phyloP scores from a whole-genome alignment of 2,329 filamentous ascomycete genomes.

The Cercospora nicotianae region DNA sequence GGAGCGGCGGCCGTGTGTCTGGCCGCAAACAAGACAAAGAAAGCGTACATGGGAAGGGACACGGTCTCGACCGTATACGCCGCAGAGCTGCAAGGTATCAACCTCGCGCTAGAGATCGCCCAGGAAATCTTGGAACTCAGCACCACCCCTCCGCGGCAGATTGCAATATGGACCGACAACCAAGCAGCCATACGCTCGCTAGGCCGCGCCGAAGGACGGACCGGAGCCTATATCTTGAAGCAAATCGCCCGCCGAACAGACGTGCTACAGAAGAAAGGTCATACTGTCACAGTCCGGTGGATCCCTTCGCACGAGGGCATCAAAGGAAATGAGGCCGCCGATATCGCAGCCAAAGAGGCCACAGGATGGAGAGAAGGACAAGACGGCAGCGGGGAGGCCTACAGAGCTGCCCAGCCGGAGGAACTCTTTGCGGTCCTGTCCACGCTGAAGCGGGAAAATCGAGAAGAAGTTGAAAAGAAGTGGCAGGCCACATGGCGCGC shows the following conservation, averaged over 20 bases:
- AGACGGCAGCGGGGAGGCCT: neutral
- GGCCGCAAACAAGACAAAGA: neutral
- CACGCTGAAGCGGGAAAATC: neutral
- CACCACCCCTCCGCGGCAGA: neutral
- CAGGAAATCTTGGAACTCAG: neutral
- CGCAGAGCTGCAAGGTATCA: constrained; percentile 4
- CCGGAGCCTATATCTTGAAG: neutral
- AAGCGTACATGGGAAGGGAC: neutral
- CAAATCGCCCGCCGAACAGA: neutral
- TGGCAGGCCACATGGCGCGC: neutral
- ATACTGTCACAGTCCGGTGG: neutral
- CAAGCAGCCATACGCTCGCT: constrained; percentile 3
- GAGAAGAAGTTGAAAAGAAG: neutral
- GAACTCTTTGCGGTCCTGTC: neutral
- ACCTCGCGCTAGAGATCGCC: neutral
- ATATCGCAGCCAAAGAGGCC: neutral
- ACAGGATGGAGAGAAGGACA: neutral
- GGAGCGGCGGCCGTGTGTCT: constrained; percentile 2
- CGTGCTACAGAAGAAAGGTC: neutral
- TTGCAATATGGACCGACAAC: too few relatives aligned
- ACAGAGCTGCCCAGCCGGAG: neutral
- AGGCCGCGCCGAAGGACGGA: neutral
- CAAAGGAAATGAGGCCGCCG: too few relatives aligned
- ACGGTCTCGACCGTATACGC: neutral
- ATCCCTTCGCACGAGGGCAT: neutral